A percentile compares a stretch with the other conserved stretches of the same genome.
Evolutionary conservation across 805 yeast species (phyloP).

Genomic region (Candida rishiriensis): DNA sequence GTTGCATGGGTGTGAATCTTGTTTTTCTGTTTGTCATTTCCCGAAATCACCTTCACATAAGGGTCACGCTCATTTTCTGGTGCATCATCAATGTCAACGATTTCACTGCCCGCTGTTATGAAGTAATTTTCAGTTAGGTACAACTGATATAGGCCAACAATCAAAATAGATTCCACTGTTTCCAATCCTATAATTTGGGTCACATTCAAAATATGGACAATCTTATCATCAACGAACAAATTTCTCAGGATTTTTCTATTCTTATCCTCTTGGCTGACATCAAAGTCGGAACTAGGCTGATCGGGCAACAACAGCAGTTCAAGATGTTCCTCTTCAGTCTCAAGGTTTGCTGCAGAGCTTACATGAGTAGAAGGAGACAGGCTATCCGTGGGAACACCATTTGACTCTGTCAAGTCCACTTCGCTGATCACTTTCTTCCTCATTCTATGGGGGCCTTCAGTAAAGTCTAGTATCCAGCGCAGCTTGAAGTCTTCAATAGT

Average conservation of each 20-base stretch:
- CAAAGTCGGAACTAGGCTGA: constrained; percentile 27
- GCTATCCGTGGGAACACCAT: constrained; percentile 30
- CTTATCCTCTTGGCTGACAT: constrained; percentile 50
- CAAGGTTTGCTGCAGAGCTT: constrained; percentile 1
- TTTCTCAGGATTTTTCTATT: constrained; percentile 72
- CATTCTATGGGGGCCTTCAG: constrained; percentile 68
- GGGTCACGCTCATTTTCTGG: constrained; percentile 61
- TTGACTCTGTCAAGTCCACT: constrained; percentile 1
- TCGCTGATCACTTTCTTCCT: constrained; percentile 56
- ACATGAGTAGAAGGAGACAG: neutral
- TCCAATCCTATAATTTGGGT: constrained; percentile 74
- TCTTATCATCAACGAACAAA: constrained; percentile 64
- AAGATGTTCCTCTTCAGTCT: constrained; percentile 6
- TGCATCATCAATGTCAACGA: constrained; percentile 64
- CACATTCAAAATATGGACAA: constrained; percentile 69
- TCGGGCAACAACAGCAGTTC: constrained; percentile 39
- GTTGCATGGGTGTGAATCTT: constrained; percentile 38
- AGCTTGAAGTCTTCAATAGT: constrained; percentile 16
- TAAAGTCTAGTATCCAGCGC: constrained; percentile 54
- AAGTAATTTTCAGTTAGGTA: constrained; percentile 71
- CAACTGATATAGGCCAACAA: constrained; percentile 58
- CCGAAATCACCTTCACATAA: constrained; percentile 56
- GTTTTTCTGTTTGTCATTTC: constrained; percentile 16
- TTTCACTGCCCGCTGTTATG: constrained; percentile 46
- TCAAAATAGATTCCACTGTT: constrained; percentile 69